A percentile compares a stretch with the other conserved stretches of the same genome.
Conservation (phyloP, 257 asterid genomes). For the Primulina tabacum region DNA sequence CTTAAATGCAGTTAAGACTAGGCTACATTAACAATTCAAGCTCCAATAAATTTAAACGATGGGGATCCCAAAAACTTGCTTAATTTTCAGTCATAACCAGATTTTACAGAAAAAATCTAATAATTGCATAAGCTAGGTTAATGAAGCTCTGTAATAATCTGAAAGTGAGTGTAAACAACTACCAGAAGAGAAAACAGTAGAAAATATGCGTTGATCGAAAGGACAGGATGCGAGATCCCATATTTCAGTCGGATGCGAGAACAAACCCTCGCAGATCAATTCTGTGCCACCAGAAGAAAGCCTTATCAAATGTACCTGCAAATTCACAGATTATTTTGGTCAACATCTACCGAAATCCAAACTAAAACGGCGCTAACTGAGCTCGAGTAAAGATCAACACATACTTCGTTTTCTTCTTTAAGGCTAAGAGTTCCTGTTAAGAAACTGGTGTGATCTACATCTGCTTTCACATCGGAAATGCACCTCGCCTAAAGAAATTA, state of each 20-base stretch:
- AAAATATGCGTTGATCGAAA: conserved; percentile 87
- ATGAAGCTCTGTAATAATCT: background rate
- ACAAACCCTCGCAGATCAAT: conserved; percentile 90
- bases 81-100: conserved; percentile 2
- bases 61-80: background rate
- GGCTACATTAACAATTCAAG: background rate
- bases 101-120: conserved; percentile 7
- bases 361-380: conserved; percentile 1
- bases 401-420: conserved; percentile 95
- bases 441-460: conserved; percentile 92
- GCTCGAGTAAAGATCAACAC: background rate
- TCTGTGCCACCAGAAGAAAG: conserved; percentile 74
- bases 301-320: conserved; percentile 87
- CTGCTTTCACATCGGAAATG: conserved; percentile 95
- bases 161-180: conserved; percentile 21
- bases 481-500: conserved; percentile 71
- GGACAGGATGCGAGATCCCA: conserved; percentile 98
- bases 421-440: conserved; percentile 90
- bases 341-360: conserved; percentile 14
- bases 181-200: conserved; percentile 89
- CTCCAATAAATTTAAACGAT: too few species aligned
- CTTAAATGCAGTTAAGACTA: background rate
- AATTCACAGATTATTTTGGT: conserved; percentile 21
- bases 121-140: background rate
- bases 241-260: conserved; percentile 86